Evolutionary conservation across 2,329 filamentous ascomycete genomes (phyloP), one percentile per base, ranked within the genome.

Genomic region (Colletotrichum limetticola): DNA sequence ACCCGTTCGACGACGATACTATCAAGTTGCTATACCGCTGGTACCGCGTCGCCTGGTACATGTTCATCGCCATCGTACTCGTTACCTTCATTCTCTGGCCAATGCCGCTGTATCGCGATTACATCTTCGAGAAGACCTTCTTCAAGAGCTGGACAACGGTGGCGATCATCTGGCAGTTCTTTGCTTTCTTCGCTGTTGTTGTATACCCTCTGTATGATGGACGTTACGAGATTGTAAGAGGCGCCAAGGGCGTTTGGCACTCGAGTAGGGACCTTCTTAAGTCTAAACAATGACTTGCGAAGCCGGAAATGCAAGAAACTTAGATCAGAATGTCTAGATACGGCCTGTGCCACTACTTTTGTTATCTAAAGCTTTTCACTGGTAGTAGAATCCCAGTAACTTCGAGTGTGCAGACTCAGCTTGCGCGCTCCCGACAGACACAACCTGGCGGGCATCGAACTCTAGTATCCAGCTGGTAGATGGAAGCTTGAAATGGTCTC

Each of bases 61-160:
- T 49, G 19, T 49, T 49, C 19, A 19, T 49, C 19, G 19, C 16
- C 19, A 49, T 49, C 19, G 42, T 49, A n/a, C 42, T 49, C 7
- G 6, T 49, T 8, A 49, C 42, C 42, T 49, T 49, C 19, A 49
- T 49, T 49, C 6, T 49, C 7, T 49, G 42, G 71, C 87, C 87
- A 0, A 78, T 89, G 62, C 87, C 87, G 0, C 88, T 89, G 86
- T 89, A 89, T 74, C 87, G 83, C 0, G 82, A 85, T 0, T 88
- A 88, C 68, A 79, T 89, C 0, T 89, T 88, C 74, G 80, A 80
- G 2, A 84, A 85, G 67, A 78, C 78, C 42, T 89, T 89, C 72
- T 89, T 85, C 61, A 78, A 80, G 1, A 87, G 86, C 0, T 89
- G 87, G 87, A 77, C 89, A 1, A 80, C 86, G 0, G 78, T 89